Evolutionary conservation across 495 filamentous ascomycete genomes (phyloP).

Genomic region (Bacidia gigantensis): DNA sequence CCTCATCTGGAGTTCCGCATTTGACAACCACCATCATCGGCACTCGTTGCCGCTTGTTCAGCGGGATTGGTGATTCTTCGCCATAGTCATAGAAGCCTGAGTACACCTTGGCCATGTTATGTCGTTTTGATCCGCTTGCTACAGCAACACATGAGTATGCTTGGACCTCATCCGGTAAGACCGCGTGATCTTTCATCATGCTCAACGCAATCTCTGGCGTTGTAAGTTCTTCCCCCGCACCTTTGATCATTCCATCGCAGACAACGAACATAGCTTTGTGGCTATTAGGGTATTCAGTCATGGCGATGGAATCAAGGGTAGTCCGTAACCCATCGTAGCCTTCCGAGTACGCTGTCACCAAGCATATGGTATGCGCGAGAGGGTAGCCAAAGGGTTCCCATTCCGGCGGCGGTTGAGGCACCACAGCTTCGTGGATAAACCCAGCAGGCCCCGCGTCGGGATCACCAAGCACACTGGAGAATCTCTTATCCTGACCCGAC

Average conservation of each 20-base stretch:
- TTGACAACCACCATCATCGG: slow-evolving; percentile 98
- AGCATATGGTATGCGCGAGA: slow-evolving; percentile 79
- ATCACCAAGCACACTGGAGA: slow-evolving; percentile 44
- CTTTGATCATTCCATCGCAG: slow-evolving; percentile 97
- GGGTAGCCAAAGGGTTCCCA: slow-evolving; percentile 96
- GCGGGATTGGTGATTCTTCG: slow-evolving; percentile 57
- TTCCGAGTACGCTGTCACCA: slow-evolving; percentile 97
- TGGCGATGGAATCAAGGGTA: slow-evolving; percentile 89
- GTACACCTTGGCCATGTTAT: slow-evolving; percentile 99
- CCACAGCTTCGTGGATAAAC: slow-evolving; percentile 89
- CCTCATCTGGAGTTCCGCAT: slow-evolving; percentile 83
- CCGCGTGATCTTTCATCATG: slow-evolving; percentile 89
- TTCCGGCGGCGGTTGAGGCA: slow-evolving; percentile 93
- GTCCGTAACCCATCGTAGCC: slow-evolving; percentile 85
- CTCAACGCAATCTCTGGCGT: slow-evolving; percentile 82
- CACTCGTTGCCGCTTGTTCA: slow-evolving; percentile 90
- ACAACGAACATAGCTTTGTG: slow-evolving; percentile 94
- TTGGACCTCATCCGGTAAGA: slow-evolving; percentile 64
- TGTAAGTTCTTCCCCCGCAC: slow-evolving; percentile 71
- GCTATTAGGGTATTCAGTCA: slow-evolving; percentile 97
- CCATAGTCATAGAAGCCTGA: slow-evolving; percentile 98
- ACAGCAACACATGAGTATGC: slow-evolving; percentile 95
- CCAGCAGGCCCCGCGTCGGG: slow-evolving; percentile 71
- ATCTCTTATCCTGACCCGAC: slow-evolving; percentile 30
- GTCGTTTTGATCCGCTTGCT: slow-evolving; percentile 86